phyloP scores from a whole-genome alignment of 2,329 filamentous ascomycete species.

The Phaeosphaeria sp. region DNA sequence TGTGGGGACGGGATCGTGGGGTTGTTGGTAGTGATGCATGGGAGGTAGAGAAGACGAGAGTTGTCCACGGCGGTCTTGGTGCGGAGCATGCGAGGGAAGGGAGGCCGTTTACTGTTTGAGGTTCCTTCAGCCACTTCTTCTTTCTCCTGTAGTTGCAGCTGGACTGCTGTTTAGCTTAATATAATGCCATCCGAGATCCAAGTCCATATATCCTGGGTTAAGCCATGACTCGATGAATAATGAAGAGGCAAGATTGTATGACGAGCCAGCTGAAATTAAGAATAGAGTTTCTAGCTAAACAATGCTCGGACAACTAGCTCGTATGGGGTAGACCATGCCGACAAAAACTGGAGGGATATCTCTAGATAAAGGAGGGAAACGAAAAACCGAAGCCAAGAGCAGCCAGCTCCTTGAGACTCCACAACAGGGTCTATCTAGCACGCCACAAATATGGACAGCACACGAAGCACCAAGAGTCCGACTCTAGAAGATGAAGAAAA shows the following conservation, averaged over 20 bases:
- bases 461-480: neutral
- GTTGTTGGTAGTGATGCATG: neutral
- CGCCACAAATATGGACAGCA: neutral
- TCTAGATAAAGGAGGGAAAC: constrained; percentile 9
- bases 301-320: constrained; percentile 14
- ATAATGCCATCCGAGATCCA: neutral
- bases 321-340: neutral
- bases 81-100: constrained; percentile 9
- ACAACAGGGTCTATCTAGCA: neutral
- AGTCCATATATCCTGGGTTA: neutral
- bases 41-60: constrained; percentile 4
- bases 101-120: constrained; percentile 18
- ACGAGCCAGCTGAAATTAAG: neutral
- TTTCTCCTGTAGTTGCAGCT: neutral
- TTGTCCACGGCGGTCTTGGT: neutral
- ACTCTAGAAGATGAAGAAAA: neutral
- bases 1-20: constrained; percentile 26
- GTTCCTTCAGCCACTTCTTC: neutral
- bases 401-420: neutral
- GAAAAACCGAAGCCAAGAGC: neutral
- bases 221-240: too few species aligned
- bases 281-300: constrained; percentile 9
- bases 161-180: constrained; percentile 1
- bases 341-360: constrained; percentile 10
- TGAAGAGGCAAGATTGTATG: neutral